phyloP scores from a whole-genome alignment of 495 filamentous ascomycete species.

The Neurospora sp. region DNA sequence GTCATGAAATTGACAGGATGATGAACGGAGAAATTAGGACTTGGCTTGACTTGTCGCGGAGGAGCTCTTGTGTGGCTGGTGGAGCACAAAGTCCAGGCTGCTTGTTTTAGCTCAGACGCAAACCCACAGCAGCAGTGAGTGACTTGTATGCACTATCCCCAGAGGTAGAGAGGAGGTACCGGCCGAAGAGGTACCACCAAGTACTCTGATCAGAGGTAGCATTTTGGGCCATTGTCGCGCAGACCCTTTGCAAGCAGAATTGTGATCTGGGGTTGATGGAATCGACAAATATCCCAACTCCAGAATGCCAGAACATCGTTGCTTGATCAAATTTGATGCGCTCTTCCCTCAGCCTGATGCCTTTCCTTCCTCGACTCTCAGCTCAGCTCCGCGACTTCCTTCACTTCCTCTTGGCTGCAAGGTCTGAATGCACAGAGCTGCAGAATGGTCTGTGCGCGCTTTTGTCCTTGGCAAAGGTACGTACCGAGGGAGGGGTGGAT shows the following conservation, averaged over 20 bases:
- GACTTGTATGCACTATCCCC: neutral
- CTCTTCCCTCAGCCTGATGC: neutral
- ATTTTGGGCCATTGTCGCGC: neutral
- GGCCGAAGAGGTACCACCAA: neutral
- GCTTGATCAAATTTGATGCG: neutral
- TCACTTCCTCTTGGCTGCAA: neutral
- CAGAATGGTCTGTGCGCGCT: neutral
- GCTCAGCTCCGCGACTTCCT: neutral
- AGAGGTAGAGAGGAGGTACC: neutral
- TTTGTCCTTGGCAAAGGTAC: neutral
- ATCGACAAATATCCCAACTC: neutral
- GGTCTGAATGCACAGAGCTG: neutral
- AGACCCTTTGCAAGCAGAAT: neutral
- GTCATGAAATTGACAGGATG: neutral
- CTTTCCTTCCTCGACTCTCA: neutral
- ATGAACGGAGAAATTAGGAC: neutral
- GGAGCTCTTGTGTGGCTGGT: neutral
- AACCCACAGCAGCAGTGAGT: neutral
- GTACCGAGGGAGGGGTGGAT: neutral
- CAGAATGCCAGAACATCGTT: neutral
- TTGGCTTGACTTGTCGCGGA: neutral
- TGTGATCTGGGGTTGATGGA: neutral
- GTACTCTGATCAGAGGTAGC: neutral
- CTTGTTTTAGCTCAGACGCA: neutral
- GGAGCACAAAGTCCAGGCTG: neutral